Evolutionary conservation across 2,329 filamentous ascomycete genomes (phyloP).

Genomic region (Parasarocladium wereldwijsianum): DNA sequence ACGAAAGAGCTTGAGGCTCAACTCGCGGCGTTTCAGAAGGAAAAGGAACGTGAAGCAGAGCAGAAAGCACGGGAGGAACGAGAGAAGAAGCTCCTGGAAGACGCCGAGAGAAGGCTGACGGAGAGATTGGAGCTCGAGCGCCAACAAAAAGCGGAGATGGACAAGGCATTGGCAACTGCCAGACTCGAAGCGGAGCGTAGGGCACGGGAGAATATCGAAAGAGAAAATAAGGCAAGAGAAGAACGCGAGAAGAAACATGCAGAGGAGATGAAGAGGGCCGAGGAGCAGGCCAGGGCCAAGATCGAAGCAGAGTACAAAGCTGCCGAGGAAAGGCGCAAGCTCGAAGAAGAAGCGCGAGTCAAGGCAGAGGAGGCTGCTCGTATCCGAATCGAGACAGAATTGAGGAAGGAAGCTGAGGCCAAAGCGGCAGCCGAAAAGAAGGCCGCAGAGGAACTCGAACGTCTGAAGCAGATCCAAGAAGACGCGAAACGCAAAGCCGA

Average conservation of each 20-base stretch:
- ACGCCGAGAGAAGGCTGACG: constrained; percentile 28
- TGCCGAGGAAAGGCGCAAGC: constrained; percentile 26
- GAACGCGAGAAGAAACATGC: constrained; percentile 23
- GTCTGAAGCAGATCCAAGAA: constrained; percentile 20
- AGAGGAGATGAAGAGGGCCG: constrained; percentile 20
- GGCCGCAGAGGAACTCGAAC: constrained; percentile 27
- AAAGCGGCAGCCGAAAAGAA: constrained; percentile 25
- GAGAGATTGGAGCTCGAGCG: constrained; percentile 24
- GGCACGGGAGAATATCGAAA: constrained; percentile 29
- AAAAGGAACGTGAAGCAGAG: constrained; percentile 29
- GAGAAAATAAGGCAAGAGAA: constrained; percentile 28
- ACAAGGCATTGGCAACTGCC: constrained; percentile 31
- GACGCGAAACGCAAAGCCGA: constrained; percentile 23
- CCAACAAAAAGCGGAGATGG: no score
- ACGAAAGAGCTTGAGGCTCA: constrained; percentile 48
- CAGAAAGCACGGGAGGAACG: constrained; percentile 27
- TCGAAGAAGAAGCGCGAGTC: constrained; percentile 21
- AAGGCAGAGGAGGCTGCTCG: constrained; percentile 33
- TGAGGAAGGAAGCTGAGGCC: constrained; percentile 25
- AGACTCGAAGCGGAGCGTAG: constrained; percentile 28
- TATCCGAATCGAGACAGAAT: constrained; percentile 24
- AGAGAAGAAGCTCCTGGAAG: constrained; percentile 28
- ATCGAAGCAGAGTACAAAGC: constrained; percentile 25
- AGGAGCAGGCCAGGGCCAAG: constrained; percentile 21
- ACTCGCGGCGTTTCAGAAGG: constrained; percentile 33